Percentiles rank a stretch among this genome's conserved stretches.
phyloP scores from a whole-genome alignment of 352 stramenopile genomes.

The Phytophthora nicotianae region DNA sequence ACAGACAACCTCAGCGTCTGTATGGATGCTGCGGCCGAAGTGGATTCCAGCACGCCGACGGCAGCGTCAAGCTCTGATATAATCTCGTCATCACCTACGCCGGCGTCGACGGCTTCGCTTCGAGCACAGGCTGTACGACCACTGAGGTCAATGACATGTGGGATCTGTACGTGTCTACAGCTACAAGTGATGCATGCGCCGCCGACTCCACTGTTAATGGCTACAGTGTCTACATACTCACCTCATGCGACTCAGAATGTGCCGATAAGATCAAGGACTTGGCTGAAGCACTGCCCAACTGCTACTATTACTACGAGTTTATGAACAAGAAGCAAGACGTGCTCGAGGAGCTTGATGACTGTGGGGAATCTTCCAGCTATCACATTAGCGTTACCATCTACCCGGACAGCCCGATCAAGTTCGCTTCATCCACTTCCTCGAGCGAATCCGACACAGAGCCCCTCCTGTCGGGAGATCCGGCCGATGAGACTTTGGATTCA shows the following conservation, averaged over 20 bases:
- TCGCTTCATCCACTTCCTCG: constrained; percentile 9
- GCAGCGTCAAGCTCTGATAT: constrained; percentile 4
- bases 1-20: constrained; percentile 18
- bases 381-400: constrained; percentile 18
- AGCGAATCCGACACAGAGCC: neutral
- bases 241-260: constrained; percentile 34
- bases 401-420: constrained; percentile 13
- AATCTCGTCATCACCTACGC: constrained; percentile 5
- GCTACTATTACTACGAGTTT: constrained; percentile 41
- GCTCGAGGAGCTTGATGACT: constrained; percentile 21
- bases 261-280: constrained; percentile 27
- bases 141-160: constrained; percentile 26
- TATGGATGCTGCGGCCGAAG: constrained; percentile 4
- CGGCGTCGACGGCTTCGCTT: constrained; percentile 23
- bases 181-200: constrained; percentile 31
- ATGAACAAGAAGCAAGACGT: constrained; percentile 43
- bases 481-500: constrained; percentile 14
- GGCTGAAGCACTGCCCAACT: constrained; percentile 31
- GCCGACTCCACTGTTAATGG: constrained; percentile 29
- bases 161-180: constrained; percentile 24
- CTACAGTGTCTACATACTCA: constrained; percentile 39
- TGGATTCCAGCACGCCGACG: constrained; percentile 6
- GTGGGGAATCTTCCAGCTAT: constrained; percentile 3
- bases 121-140: constrained; percentile 21
- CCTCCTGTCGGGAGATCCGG: neutral